Evolutionary conservation across 2,329 filamentous ascomycete genomes (phyloP), one percentile per base, ranked within the genome.

Genomic region (Colletotrichum chlorophyti): DNA sequence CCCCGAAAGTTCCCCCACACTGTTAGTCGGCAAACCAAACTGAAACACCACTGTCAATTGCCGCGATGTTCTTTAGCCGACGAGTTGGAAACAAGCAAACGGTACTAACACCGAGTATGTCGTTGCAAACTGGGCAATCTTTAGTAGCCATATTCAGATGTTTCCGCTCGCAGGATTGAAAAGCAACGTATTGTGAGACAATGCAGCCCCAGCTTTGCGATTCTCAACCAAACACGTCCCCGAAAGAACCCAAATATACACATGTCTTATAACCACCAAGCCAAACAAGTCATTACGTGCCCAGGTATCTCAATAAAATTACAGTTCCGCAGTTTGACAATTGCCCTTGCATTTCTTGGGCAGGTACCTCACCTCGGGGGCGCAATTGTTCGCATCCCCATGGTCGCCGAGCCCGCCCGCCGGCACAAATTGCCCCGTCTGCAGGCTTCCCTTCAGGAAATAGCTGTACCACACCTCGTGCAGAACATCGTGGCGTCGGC

Each of bases 401-500:
- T 74, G 70, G 31, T 70, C 69, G 26, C 68, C 75, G 41, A 68
- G 62, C 12, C 73, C 72, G 62, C 65, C 64, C 3, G 76, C 75
- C 0, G 80, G 76, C 14, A 82, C 73, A 60, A 82, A 82, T 53
- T 75, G 68, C 40, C 80, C 80, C 37, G 73, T 76, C 69, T 83
- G 80, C 60, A 83, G 63, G 63, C 76, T 82, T 4, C 82, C 82
- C 65, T 76, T 72, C 8, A 84, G 76, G 59, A 82, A 79, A 65
- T 80, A 83, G 40, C 78, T 76, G 63, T 83, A 84, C 80, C 80
- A 83, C 14, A 78, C 77, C 70, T 83, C 78, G 59, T 82, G 74
- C 12, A 83, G 67, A n/a, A 74, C 70, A 19, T 77, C 73, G 19
- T 62, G 65, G n/a, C 66, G 58, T 2, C 69, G 62, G 2, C 74